Conservation (phyloP, 805 yeast genomes). For the Spencermartinsiella europaea region DNA sequence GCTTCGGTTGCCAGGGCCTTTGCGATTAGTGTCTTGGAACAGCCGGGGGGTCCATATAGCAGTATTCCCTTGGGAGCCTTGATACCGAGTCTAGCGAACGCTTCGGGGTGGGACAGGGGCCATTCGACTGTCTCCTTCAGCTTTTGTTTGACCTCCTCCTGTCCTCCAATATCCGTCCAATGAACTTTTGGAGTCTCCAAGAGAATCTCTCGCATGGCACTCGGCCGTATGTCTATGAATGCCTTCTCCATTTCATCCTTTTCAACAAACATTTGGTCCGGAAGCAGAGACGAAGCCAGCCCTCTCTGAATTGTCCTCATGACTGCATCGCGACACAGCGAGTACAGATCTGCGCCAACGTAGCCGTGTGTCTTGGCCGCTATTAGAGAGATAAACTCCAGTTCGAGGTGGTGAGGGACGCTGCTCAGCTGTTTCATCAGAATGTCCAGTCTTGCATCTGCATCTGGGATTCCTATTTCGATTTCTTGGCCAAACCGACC, state of each 20-base stretch:
- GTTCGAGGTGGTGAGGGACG: conserved; percentile 53
- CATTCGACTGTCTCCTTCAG: conserved; percentile 86
- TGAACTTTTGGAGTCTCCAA: conserved; percentile 89
- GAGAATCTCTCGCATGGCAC: conserved; percentile 95
- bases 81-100: conserved; percentile 74
- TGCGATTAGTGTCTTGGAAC: conserved; percentile 92
- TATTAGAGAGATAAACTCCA: conserved; percentile 52
- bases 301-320: conserved; percentile 73
- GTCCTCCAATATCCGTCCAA: conserved; percentile 97
- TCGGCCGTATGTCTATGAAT: conserved; percentile 76
- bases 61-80: conserved; percentile 90
- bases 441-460: conserved; percentile 69
- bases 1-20: conserved; percentile 95
- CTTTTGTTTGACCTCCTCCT: conserved; percentile 71
- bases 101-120: conserved; percentile 76
- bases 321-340: conserved; percentile 82
- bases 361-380: conserved; percentile 90
- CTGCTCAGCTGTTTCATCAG: conserved; percentile 53
- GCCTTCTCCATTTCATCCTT: conserved; percentile 64
- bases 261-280: conserved; percentile 42
- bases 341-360: conserved; percentile 93
- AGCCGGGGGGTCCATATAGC: conserved; percentile 97
- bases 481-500: conserved; percentile 88
- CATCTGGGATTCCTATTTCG: conserved; percentile 90
- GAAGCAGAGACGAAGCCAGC: conserved; percentile 25